phyloP scores from a whole-genome alignment of 768 basidiomycete genomes.

The Trichaptum fuscoviolaceum region DNA sequence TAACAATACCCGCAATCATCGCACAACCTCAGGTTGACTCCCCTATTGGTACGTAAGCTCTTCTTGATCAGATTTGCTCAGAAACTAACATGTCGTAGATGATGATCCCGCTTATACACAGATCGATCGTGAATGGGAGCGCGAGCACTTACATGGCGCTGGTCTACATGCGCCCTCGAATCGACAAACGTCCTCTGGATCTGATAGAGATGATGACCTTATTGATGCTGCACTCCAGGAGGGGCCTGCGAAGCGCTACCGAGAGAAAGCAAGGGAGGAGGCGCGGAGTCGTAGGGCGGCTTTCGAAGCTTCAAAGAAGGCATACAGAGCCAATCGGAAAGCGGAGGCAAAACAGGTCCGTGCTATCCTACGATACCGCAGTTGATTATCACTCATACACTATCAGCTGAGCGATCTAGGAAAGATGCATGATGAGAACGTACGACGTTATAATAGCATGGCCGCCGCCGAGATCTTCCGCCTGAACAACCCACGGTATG shows the following conservation, averaged over 20 bases:
- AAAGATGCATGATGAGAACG: too few relatives aligned
- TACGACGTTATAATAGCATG: too few relatives aligned
- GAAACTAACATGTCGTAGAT: not conserved
- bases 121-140: not conserved
- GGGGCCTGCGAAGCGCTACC: not conserved
- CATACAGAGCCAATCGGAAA: not conserved
- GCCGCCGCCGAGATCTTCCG: constrained; percentile 1
- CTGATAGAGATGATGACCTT: not conserved
- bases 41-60: not conserved
- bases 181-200: not conserved
- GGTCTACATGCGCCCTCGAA: too few relatives aligned
- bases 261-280: not conserved
- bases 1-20: not conserved
- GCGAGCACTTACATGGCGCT: not conserved
- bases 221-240: not conserved
- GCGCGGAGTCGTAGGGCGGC: not conserved
- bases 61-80: not conserved
- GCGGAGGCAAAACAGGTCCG: not conserved
- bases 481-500: not conserved
- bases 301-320: not conserved
- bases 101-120: not conserved
- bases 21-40: not conserved
- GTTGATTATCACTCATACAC: too few relatives aligned
- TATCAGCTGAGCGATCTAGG: too few relatives aligned
- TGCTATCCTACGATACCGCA: not conserved